Evolutionary conservation across 2,329 filamentous ascomycete genomes (phyloP).

Genomic region (Elsinoe australis): DNA sequence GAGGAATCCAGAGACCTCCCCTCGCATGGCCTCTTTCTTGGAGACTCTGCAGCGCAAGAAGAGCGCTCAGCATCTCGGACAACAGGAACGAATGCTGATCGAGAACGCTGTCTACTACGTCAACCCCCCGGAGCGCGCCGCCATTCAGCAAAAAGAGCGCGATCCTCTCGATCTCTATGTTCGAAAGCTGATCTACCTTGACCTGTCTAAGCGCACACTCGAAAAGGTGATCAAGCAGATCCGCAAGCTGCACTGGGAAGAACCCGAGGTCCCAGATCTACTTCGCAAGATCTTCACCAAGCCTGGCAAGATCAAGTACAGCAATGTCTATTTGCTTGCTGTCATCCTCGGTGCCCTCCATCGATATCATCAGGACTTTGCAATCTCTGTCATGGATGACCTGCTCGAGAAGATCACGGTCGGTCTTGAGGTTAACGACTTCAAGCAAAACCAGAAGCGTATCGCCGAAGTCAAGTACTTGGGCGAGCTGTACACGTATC

Average conservation of each 20-base stretch:
- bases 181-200: conserved; percentile 83
- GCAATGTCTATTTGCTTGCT: conserved; percentile 87
- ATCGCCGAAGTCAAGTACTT: conserved; percentile 95
- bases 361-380: conserved; percentile 85
- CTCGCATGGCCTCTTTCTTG: conserved; percentile 86
- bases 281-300: conserved; percentile 91
- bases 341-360: conserved; percentile 83
- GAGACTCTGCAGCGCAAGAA: conserved; percentile 96
- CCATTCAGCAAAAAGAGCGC: conserved; percentile 93
- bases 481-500: conserved; percentile 94
- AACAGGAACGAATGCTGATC: conserved; percentile 95
- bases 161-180: conserved; percentile 90
- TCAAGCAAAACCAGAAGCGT: conserved; percentile 91
- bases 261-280: conserved; percentile 71
- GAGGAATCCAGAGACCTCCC: conserved; percentile 84
- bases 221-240: conserved; percentile 92
- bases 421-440: conserved; percentile 91
- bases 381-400: conserved; percentile 85
- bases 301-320: conserved; percentile 94
- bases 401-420: conserved; percentile 79
- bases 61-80: conserved; percentile 84
- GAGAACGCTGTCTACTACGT: conserved; percentile 98
- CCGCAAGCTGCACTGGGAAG: conserved; percentile 94
- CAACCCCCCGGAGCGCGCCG: conserved; percentile 84
- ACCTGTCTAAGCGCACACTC: conserved; percentile 89